Evolutionary conservation across 495 filamentous ascomycete genomes (phyloP).

Genomic region (Penicillium coffeae): DNA sequence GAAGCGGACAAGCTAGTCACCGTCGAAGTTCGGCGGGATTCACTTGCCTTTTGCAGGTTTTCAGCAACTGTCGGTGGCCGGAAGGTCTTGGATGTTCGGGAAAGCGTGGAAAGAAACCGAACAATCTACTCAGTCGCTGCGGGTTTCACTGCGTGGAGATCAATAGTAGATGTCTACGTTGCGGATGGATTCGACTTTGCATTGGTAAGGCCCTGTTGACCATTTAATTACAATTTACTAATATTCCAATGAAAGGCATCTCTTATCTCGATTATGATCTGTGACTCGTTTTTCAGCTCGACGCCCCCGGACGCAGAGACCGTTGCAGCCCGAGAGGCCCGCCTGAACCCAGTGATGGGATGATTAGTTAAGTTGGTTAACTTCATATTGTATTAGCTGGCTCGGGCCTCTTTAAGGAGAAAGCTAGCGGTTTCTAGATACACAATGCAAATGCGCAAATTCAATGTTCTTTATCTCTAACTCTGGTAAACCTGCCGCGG

Average conservation of each 20-base stretch:
- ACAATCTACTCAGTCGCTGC: not conserved
- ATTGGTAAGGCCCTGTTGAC: conserved; percentile 9
- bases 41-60: not conserved
- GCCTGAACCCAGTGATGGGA: not conserved
- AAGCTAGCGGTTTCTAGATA: too few relatives aligned
- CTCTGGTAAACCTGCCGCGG: too few relatives aligned
- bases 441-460: too few relatives aligned
- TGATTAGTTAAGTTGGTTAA: too few relatives aligned
- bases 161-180: conserved; percentile 12
- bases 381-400: too few relatives aligned
- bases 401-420: too few relatives aligned
- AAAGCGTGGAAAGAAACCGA: conserved; percentile 14
- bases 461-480: too few relatives aligned
- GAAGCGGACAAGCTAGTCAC: conserved; percentile 9
- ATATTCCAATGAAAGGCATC: not conserved
- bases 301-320: not conserved
- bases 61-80: not conserved
- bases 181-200: conserved; percentile 17
- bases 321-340: not conserved
- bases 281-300: not conserved
- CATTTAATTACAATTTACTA: not conserved
- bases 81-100: conserved; percentile 18
- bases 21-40: conserved; percentile 3
- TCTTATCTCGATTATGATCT: not conserved
- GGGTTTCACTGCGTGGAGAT: not conserved